Evolutionary conservation across 495 filamentous ascomycete species (phyloP).

Genomic region (Xylaria castorea): DNA sequence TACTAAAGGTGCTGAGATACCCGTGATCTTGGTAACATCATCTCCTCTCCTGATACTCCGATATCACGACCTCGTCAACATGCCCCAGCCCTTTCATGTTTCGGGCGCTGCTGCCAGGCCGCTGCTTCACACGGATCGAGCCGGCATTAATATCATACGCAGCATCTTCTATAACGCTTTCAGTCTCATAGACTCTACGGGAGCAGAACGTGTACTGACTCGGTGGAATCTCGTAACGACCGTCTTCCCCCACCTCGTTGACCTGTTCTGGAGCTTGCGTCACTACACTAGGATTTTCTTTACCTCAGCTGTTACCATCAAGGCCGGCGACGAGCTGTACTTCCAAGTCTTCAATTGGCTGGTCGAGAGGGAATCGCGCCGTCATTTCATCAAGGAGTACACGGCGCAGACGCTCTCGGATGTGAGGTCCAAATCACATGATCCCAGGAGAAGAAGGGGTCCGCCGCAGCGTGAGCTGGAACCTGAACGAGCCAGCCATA

Average conservation of each 20-base stretch:
- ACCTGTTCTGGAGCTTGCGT: slow-evolving; percentile 2
- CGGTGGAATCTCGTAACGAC: not conserved
- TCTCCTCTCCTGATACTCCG: not conserved
- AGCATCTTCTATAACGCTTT: not conserved
- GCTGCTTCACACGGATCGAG: not conserved
- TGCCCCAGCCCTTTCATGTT: slow-evolving; percentile 20
- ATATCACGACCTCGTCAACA: not conserved
- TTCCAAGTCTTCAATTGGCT: slow-evolving; percentile 47
- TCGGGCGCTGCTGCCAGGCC: slow-evolving; percentile 14
- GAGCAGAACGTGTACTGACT: not conserved
- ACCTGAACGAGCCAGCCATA: slow-evolving; percentile 34
- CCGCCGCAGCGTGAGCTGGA: slow-evolving; percentile 26
- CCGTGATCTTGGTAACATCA: not conserved
- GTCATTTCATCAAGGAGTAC: slow-evolving; percentile 34
- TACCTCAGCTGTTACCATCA: slow-evolving; percentile 43
- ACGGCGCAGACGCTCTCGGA: slow-evolving; percentile 35
- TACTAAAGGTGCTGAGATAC: not conserved
- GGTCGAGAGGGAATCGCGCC: slow-evolving; percentile 23
- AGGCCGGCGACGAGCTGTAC: slow-evolving; percentile 42
- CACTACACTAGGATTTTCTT: slow-evolving; percentile 33
- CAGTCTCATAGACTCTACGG: not conserved
- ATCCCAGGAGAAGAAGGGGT: not conserved
- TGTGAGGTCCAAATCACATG: slow-evolving; percentile 31
- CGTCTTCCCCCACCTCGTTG: slow-evolving; percentile 10
- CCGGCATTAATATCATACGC: slow-evolving; percentile 5